Evolutionary conservation across 2,329 filamentous ascomycete species (phyloP).

Genomic region (Cladophialophora carrionii): DNA sequence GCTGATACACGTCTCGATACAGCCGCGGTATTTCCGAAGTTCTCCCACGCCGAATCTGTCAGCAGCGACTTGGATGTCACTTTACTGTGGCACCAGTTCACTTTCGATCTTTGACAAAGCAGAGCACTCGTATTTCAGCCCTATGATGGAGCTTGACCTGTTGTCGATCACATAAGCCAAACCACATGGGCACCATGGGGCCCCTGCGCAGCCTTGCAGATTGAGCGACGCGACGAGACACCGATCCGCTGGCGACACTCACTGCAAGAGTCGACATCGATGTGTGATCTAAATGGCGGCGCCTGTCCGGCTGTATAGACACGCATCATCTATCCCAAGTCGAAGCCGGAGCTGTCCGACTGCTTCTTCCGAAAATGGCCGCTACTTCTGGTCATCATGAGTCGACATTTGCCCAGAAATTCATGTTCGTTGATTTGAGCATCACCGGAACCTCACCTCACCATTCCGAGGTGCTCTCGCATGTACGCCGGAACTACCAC

Average conservation of each 20-base stretch:
- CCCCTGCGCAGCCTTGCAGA: neutral
- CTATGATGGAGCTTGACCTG: neutral
- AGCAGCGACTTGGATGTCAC: too few relatives aligned
- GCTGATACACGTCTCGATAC: too few relatives aligned
- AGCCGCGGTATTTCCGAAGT: too few relatives aligned
- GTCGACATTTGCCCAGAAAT: slow-evolving; percentile 1
- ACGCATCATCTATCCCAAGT: neutral
- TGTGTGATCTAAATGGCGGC: neutral
- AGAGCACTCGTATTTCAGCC: neutral
- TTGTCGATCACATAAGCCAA: neutral
- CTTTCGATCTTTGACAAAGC: neutral
- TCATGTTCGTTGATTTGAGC: slow-evolving; percentile 8
- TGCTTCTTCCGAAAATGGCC: neutral
- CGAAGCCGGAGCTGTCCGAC: neutral
- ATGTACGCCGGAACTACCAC: slow-evolving; percentile 10
- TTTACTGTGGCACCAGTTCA: neutral
- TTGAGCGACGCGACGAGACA: neutral
- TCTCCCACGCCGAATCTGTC: neutral
- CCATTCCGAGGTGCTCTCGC: slow-evolving; percentile 9
- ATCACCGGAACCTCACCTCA: neutral
- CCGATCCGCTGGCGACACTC: too few relatives aligned
- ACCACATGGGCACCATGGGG: neutral
- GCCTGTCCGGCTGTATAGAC: too few relatives aligned
- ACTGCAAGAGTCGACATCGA: neutral
- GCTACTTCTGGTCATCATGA: neutral